phyloP scores from a whole-genome alignment of 2,329 filamentous ascomycete species.

The Nothopassalora personata region DNA sequence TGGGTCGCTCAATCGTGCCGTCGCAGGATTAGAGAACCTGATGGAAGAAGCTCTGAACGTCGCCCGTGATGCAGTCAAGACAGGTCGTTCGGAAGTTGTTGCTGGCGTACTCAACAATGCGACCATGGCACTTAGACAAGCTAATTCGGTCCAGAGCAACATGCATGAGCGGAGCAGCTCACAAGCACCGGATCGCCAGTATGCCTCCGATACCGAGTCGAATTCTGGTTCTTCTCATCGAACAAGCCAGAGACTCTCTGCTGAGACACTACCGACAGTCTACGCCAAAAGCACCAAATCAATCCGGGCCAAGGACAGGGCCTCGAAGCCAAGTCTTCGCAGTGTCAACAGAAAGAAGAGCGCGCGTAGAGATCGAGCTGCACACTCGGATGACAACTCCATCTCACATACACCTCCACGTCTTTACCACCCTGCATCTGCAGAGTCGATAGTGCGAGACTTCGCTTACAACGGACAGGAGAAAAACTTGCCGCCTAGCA shows the following conservation, averaged over 20 bases:
- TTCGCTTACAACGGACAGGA: constrained; percentile 25
- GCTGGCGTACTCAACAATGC: constrained; percentile 38
- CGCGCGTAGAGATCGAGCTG: neutral
- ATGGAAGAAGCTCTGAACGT: constrained; percentile 39
- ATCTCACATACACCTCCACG: constrained; percentile 25
- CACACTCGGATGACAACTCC: constrained; percentile 13
- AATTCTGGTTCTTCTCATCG: neutral
- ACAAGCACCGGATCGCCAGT: constrained; percentile 5
- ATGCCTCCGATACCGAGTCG: constrained; percentile 1
- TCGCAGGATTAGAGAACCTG: constrained; percentile 39
- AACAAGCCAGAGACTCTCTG: neutral
- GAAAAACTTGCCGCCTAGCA: neutral
- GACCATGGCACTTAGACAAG: constrained; percentile 32
- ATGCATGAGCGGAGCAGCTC: constrained; percentile 8
- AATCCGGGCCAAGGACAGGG: neutral
- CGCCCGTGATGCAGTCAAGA: constrained; percentile 32
- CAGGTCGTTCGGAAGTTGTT: constrained; percentile 34
- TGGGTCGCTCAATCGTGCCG: constrained; percentile 26
- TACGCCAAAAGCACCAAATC: constrained; percentile 6
- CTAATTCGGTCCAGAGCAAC: constrained; percentile 19
- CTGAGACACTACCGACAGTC: constrained; percentile 6
- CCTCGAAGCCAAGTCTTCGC: neutral
- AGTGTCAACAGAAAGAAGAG: neutral
- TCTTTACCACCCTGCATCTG: constrained; percentile 27
- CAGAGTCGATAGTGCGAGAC: constrained; percentile 30